Evolutionary conservation across 352 stramenopile genomes (phyloP), one percentile per base, ranked within the genome.

Genomic region (Globisporangium okanoganense): DNA sequence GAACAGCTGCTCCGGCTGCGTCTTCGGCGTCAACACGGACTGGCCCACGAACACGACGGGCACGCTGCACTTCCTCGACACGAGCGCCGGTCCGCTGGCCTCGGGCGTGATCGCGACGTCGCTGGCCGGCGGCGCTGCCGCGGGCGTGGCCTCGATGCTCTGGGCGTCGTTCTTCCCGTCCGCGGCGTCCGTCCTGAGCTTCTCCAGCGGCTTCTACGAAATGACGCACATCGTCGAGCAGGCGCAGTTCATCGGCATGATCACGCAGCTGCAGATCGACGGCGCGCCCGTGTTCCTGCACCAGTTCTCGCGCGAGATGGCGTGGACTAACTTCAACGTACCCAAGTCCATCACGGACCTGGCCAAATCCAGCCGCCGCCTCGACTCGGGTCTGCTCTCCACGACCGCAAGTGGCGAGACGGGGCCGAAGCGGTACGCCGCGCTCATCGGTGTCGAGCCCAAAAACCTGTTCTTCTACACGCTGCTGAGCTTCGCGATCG

Each of bases 291-390:
- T 74, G 57, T 95, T 95, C 64, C 66, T 95, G 35, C 59, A 85
- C 56, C 61, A 92, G 61, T 94, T 95, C 60, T 92, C 85, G 20
- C 88, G 90, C 51, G 70, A 92, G 38, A 70, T 95, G 16, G 72
- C 85, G 33, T 95, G 86, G 86, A 93, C 86, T 22, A 95, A 95
- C 56, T 91, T 94, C 33, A 95, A 95, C 61, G 44, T 95, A 22
- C 75, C 81, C 38, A 91, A 87, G 56, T 71, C 71, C 2, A 71
- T 74, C 45, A 68, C 53, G 6, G 64, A 73, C 18, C 53, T 58
- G 25, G 25, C 65, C 43, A 47, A 58, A 40, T 67, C 62, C 20
- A 69, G 43, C 18, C 62, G 75, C 10, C 63, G 70, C 53, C 71
- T 82, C 27, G 61, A 69, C 24, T 69, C 71, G 12, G 72, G 69